phyloP scores from a whole-genome alignment of 495 filamentous ascomycete genomes.

The Aspergillus bridgeri region DNA sequence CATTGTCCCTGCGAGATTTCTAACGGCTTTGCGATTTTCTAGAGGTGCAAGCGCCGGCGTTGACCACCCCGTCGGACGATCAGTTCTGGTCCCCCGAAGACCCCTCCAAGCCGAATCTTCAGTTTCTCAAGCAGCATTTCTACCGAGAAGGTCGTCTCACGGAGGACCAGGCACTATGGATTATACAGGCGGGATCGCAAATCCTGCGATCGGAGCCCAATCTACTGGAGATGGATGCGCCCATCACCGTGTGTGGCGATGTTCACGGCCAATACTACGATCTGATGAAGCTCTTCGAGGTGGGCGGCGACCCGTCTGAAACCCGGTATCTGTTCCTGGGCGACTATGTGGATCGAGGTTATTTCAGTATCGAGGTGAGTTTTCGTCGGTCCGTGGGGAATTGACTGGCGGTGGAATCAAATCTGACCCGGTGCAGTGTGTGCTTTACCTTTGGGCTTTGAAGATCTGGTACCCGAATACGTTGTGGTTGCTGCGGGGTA shows the following conservation, averaged over 20 bases:
- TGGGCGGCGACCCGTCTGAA: constrained; percentile 93
- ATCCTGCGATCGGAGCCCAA: constrained; percentile 85
- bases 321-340: constrained; percentile 96
- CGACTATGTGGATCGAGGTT: constrained; percentile 96
- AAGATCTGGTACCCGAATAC: constrained; percentile 99
- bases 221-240: constrained; percentile 97
- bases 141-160: constrained; percentile 95
- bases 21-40: constrained; percentile 15
- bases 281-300: constrained; percentile 98
- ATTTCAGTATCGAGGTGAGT: constrained; percentile 92
- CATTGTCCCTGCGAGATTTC: neutral
- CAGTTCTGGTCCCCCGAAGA: constrained; percentile 76
- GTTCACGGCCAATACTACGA: constrained; percentile 99
- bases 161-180: constrained; percentile 95
- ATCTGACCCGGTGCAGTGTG: constrained; percentile 56
- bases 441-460: constrained; percentile 93
- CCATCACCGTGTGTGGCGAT: constrained; percentile 98
- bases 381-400: neutral
- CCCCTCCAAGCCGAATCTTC: constrained; percentile 82
- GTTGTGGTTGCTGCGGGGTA: constrained; percentile 93
- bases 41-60: constrained; percentile 97
- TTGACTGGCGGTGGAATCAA: constrained; percentile 7
- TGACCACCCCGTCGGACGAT: constrained; percentile 82
- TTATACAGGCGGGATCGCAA: constrained; percentile 80
- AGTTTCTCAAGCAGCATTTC: constrained; percentile 96